Evolutionary conservation across 1,284 basidiomycete genomes (phyloP).

Genomic region (Rhodofomes roseus): DNA sequence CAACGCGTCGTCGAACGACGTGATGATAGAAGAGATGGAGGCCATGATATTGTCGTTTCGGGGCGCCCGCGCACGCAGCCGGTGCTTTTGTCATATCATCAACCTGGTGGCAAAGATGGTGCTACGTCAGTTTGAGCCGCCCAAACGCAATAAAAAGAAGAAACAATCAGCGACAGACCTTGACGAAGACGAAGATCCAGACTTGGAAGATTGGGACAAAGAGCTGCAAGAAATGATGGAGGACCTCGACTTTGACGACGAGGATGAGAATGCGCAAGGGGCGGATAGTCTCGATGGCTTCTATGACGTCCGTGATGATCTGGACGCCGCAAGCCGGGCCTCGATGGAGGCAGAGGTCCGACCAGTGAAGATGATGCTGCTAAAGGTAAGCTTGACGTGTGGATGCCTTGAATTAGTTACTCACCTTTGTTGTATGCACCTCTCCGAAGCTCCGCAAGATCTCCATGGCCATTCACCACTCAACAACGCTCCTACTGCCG

Average conservation of each 20-base stretch:
- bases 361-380: slow-evolving; percentile 13
- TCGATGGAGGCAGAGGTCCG: slow-evolving; percentile 7
- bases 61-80: slow-evolving; percentile 10
- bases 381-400: neutral
- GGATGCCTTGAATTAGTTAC: no score
- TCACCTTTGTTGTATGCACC: no score
- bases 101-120: slow-evolving; percentile 28
- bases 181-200: neutral
- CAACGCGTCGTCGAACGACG: slow-evolving; percentile 28
- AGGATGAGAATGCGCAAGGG: neutral
- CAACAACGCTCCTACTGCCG: slow-evolving; percentile 18
- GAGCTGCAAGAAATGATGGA: neutral
- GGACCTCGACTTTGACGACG: neutral
- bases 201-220: neutral
- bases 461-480: slow-evolving; percentile 27
- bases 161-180: neutral
- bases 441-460: slow-evolving; percentile 22
- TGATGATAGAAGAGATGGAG: slow-evolving; percentile 18
- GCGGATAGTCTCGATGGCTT: neutral
- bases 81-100: slow-evolving; percentile 30
- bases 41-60: slow-evolving; percentile 8
- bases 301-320: neutral
- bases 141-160: neutral
- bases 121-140: slow-evolving; percentile 12
- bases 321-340: neutral